These are phyloP conservation scores for Hanseniaspora lachancei DNA, from an alignment of 805 yeast species.

Conservation along the genomic window DNA sequence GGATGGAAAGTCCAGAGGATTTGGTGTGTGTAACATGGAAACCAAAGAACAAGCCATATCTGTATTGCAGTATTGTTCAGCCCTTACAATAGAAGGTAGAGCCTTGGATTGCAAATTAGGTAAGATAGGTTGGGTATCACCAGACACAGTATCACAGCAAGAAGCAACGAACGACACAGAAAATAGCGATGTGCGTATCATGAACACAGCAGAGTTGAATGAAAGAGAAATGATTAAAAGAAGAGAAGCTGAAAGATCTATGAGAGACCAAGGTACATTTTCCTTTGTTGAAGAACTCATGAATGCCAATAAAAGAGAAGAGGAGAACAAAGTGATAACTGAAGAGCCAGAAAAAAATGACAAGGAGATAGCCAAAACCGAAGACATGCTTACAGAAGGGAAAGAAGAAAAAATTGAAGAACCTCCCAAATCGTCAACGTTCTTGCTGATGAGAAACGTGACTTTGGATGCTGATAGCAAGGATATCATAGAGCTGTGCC, in stretches of 20 bases:
- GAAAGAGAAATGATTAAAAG: constrained; percentile 9
- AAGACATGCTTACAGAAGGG: constrained; percentile 4
- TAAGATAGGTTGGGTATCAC: constrained; percentile 22
- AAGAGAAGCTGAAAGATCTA: constrained; percentile 12
- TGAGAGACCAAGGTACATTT: constrained; percentile 11
- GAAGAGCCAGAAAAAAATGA: constrained; percentile 10
- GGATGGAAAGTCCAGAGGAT: constrained; percentile 71
- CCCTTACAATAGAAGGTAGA: constrained; percentile 64
- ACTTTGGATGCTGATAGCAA: constrained; percentile 9
- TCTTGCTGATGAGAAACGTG: constrained; percentile 2
- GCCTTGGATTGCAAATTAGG: constrained; percentile 70
- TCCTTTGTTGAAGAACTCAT: constrained; percentile 9
- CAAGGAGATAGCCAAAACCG: background rate
- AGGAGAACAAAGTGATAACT: constrained; percentile 11
- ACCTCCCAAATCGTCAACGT: constrained; percentile 14
- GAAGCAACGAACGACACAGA: background rate
- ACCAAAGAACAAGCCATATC: constrained; percentile 52
- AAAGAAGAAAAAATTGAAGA: background rate
- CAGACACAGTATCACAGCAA: background rate
- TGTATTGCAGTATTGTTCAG: constrained; percentile 60
- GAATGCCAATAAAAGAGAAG: constrained; percentile 1
- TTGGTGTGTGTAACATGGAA: constrained; percentile 65
- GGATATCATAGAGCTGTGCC: constrained; percentile 9
- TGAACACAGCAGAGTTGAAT: constrained; percentile 2
- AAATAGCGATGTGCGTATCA: background rate